Conservation (phyloP, 169 alveolate species). For the Perkinsus olseni region DNA sequence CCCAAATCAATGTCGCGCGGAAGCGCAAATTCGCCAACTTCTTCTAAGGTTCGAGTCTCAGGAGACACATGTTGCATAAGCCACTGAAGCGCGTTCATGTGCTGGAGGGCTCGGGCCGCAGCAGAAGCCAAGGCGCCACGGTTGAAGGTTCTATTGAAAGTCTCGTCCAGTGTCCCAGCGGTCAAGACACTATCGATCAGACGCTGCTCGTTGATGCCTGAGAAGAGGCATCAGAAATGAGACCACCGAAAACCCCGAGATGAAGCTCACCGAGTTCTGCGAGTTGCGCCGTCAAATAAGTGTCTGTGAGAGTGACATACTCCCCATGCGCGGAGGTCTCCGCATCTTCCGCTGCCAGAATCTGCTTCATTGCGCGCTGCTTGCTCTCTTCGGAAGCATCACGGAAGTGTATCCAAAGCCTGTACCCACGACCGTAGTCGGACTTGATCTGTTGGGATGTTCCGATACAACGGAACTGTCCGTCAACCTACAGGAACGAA, state of each 20-base stretch:
- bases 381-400: not conserved
- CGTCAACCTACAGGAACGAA: slow-evolving; percentile 65
- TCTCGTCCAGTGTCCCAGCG: not conserved
- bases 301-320: not conserved
- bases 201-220: not conserved
- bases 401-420: not conserved
- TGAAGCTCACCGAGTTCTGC: not conserved
- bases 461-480: slow-evolving; percentile 65
- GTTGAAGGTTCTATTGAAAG: not conserved
- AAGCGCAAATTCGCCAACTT: not conserved
- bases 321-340: not conserved
- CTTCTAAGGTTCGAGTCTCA: not conserved
- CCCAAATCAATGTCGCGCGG: not conserved
- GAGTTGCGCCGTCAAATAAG: not conserved
- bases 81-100: not conserved
- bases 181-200: not conserved
- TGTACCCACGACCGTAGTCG: slow-evolving; percentile 29
- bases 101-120: not conserved
- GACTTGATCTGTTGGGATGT: slow-evolving; percentile 45
- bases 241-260: not conserved
- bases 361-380: not conserved
- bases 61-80: not conserved
- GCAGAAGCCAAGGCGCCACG: not conserved
- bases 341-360: not conserved
- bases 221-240: not conserved